phyloP scores from a whole-genome alignment of 768 basidiomycete species.

The Coprinopsis cinerea region DNA sequence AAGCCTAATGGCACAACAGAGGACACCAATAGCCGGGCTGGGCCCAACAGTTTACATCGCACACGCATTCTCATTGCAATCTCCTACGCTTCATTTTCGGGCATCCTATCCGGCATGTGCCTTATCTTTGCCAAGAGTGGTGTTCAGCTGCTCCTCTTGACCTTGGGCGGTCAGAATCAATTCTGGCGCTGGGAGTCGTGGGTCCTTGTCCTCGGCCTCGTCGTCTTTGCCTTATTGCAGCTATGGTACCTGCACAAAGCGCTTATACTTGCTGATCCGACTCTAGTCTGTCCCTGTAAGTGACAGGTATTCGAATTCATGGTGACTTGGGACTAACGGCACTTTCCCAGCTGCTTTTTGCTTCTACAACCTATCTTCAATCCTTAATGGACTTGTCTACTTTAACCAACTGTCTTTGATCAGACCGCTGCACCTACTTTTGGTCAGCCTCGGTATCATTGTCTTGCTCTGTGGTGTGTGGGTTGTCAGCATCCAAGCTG shows the following conservation, averaged over 20 bases:
- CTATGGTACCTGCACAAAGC: constrained; percentile 81
- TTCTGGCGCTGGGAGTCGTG: constrained; percentile 83
- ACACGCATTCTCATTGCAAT: constrained; percentile 66
- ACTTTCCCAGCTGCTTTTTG: constrained; percentile 79
- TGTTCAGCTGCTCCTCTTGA: constrained; percentile 80
- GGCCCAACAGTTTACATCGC: constrained; percentile 23
- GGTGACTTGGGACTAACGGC: constrained; percentile 15
- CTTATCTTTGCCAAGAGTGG: constrained; percentile 91
- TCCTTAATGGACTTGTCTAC: constrained; percentile 85
- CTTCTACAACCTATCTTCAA: constrained; percentile 90
- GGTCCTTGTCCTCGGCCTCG: constrained; percentile 68
- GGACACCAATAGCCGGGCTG: too few relatives aligned
- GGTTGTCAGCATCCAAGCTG: constrained; percentile 77
- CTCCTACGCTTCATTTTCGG: constrained; percentile 83
- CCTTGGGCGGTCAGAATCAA: constrained; percentile 69
- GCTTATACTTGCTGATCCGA: constrained; percentile 76
- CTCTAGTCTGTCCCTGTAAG: constrained; percentile 80
- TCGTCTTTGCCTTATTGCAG: constrained; percentile 73
- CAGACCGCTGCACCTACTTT: constrained; percentile 55
- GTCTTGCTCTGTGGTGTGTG: constrained; percentile 84
- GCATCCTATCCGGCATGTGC: constrained; percentile 89
- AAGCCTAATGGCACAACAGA: constrained; percentile 6
- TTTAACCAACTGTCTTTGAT: constrained; percentile 81
- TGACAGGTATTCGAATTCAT: constrained; percentile 14
- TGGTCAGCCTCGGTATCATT: constrained; percentile 73